Conservation (phyloP, 164 flowering plant species). For the Cinnamomum chago region DNA sequence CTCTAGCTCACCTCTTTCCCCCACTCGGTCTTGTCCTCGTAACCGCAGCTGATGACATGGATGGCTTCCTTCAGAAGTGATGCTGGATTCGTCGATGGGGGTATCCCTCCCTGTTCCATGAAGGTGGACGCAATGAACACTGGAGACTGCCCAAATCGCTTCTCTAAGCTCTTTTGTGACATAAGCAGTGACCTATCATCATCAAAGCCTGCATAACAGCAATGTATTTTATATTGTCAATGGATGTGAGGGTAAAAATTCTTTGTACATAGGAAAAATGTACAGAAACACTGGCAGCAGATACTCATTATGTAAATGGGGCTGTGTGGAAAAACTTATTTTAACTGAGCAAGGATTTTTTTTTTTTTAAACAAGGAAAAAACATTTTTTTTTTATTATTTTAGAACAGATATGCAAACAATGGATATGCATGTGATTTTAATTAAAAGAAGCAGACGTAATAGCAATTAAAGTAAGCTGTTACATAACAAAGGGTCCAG, state of each 20-base stretch:
- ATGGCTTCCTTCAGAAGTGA: constrained; percentile 89
- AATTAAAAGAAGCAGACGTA: too few relatives aligned
- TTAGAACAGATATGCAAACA: too few relatives aligned
- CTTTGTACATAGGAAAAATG: too few relatives aligned
- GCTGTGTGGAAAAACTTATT: too few relatives aligned
- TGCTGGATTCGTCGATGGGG: constrained; percentile 91
- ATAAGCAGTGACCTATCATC: constrained; percentile 89
- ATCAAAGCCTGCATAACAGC: constrained; percentile 63
- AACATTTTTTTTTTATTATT: too few relatives aligned
- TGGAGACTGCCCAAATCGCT: constrained; percentile 95
- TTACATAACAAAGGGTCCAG: too few relatives aligned
- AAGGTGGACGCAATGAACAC: constrained; percentile 95
- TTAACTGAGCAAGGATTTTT: too few relatives aligned
- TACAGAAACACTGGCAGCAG: too few relatives aligned
- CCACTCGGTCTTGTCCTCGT: constrained; percentile 97
- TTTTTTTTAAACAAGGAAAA: too few relatives aligned
- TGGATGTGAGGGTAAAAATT: background rate
- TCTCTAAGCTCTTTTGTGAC: constrained; percentile 96
- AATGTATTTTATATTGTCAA: background rate
- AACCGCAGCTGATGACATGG: constrained; percentile 98
- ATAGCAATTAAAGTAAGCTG: too few relatives aligned
- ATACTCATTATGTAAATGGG: too few relatives aligned
- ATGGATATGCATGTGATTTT: too few relatives aligned
- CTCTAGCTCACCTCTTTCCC: constrained; percentile 82
- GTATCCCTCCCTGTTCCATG: constrained; percentile 95